Percentiles rank a stretch among this genome's conserved stretches.
These are phyloP conservation scores for Arachnopeziza araneosa DNA, from an alignment of 2,329 filamentous ascomycete species.

Conservation along the genomic window DNA sequence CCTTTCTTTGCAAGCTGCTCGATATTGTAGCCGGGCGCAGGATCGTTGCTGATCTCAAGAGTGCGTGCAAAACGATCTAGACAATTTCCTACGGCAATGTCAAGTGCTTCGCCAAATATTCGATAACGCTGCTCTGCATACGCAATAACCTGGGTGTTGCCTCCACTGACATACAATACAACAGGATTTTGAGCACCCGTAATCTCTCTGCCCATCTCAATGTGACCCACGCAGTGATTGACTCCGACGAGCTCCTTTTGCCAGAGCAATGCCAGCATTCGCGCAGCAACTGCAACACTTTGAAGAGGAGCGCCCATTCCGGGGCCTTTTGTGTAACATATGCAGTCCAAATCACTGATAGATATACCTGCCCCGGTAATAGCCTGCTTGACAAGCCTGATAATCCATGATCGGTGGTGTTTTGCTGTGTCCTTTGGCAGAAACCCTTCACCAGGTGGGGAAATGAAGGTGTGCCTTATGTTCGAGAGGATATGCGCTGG, in stretches of 20 bases:
- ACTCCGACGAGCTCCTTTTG: slow-evolving; percentile 84
- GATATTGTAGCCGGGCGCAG: slow-evolving; percentile 95
- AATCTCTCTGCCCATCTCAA: slow-evolving; percentile 95
- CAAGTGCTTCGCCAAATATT: slow-evolving; percentile 95
- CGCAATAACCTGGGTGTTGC: slow-evolving; percentile 96
- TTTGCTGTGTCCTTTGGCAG: slow-evolving; percentile 92
- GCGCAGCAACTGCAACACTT: slow-evolving; percentile 77
- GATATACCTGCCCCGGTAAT: slow-evolving; percentile 62
- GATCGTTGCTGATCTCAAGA: slow-evolving; percentile 87
- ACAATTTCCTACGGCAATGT: slow-evolving; percentile 97
- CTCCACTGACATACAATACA: slow-evolving; percentile 90
- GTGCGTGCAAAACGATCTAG: slow-evolving; percentile 93
- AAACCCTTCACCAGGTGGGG: slow-evolving; percentile 89
- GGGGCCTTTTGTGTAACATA: slow-evolving; percentile 93
- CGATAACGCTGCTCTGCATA: slow-evolving; percentile 92
- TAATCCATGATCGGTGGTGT: slow-evolving; percentile 85
- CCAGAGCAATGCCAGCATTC: slow-evolving; percentile 81
- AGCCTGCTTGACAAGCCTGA: slow-evolving; percentile 71
- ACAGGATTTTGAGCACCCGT: slow-evolving; percentile 88
- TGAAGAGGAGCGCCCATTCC: slow-evolving; percentile 95
- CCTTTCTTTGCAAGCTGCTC: slow-evolving; percentile 82
- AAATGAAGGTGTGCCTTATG: slow-evolving; percentile 86
- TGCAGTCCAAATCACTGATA: slow-evolving; percentile 70
- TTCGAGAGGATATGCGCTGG: slow-evolving; percentile 76
- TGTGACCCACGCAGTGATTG: slow-evolving; percentile 97